Base-by-base conservation (phyloP, 2,329 filamentous ascomycete genomes). In the Rhinocladiella similis region DNA sequence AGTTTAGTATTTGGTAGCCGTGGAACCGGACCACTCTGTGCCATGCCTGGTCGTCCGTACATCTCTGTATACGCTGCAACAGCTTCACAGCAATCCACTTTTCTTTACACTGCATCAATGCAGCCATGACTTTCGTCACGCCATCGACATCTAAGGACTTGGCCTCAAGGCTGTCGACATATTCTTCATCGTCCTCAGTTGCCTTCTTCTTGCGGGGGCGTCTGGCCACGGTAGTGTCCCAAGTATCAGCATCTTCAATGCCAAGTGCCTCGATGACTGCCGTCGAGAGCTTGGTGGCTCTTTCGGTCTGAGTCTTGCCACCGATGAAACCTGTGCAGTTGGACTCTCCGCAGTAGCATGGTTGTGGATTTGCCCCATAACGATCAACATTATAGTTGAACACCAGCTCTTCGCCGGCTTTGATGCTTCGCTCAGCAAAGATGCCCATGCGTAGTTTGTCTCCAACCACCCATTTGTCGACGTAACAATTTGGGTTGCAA, bases 301-400 rank as follows among this genome's bases (percentile, higher is more conserved):
- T 89, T 72, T 96, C 93, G 2, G 94, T 97, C 74, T 99, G 94
- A 1, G 94, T 97, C 78, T 96, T 96, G 69, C 94, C 94, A 64
- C 94, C 94, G 64, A 99, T 97, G 73, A 91, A 97, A 52, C 94
- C 94, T 18, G 91, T 91, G 74, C 94, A 99, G 69, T 97, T 97
- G 16, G 86, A 81, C 74, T 99, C 94, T 60, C 85, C 92, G 72
- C 94, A 99, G 73, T 97, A 97, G 75, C 94, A 99, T 25, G 91
- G 91, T 73, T 97, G 93, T 42, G 94, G 93, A 66, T 99, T 91
- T 42, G 94, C 92, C 62, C 94, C 94, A 70, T 99, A 99, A 63
- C 94, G 87, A 74, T 99, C 94, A 63, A 99, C 94, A 68, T 99
- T 99, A 83, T 99, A 99, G 78, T 99, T 97, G 80, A 99, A 99